Evolutionary conservation across 1,284 basidiomycete genomes (phyloP).

Genomic region (Moniliella sp.): DNA sequence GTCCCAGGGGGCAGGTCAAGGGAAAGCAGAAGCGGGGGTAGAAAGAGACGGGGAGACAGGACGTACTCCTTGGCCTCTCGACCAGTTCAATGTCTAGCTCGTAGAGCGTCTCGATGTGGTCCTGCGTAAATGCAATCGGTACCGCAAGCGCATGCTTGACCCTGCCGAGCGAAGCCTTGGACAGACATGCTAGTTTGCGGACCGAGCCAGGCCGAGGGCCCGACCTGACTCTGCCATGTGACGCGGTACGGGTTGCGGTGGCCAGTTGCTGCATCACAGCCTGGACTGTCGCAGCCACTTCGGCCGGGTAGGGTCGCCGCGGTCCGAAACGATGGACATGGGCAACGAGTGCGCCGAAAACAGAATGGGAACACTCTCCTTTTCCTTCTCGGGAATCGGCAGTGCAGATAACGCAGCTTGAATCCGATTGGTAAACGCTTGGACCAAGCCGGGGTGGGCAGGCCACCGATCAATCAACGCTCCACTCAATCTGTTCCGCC

Average conservation of each 20-base stretch:
- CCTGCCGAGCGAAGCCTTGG: constrained; percentile 71
- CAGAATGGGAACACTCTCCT: constrained; percentile 58
- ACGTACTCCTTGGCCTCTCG: constrained; percentile 59
- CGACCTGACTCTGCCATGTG: constrained; percentile 95
- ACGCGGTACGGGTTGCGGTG: constrained; percentile 47
- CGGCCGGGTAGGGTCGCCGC: constrained; percentile 91
- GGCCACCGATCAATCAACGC: constrained; percentile 96
- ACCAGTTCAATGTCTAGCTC: constrained; percentile 86
- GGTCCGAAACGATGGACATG: constrained; percentile 41
- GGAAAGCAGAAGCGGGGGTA: not conserved
- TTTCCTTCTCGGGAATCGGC: constrained; percentile 39
- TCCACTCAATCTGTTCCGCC: constrained; percentile 56
- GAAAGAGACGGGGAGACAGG: not conserved
- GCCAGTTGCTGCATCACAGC: constrained; percentile 26
- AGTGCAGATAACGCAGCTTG: constrained; percentile 62
- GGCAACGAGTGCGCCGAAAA: constrained; percentile 96
- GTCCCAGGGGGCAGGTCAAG: not conserved
- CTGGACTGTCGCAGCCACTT: constrained; percentile 66
- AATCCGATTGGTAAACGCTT: constrained; percentile 78
- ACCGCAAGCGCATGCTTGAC: constrained; percentile 71
- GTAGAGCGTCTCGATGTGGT: constrained; percentile 95
- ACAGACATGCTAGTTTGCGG: constrained; percentile 80
- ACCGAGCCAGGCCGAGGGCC: constrained; percentile 92
- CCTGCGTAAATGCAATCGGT: constrained; percentile 92
- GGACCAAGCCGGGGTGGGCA: constrained; percentile 67